Conservation (phyloP, 306 rosid genomes). For the Sesbania bispinosa region DNA sequence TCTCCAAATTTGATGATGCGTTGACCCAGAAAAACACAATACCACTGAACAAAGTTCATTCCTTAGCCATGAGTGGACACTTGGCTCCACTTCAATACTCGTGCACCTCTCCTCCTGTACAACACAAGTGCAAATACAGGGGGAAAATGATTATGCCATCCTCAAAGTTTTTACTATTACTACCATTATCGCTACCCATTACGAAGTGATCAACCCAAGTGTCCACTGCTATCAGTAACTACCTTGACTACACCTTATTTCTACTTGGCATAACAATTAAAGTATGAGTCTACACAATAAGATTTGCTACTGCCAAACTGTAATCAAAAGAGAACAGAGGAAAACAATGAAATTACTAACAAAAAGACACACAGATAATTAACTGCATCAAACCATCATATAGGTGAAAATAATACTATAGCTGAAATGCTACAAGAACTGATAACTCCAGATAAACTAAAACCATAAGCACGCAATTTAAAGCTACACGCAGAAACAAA, state of each 20-base stretch:
- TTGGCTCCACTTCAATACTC: constrained; percentile 74
- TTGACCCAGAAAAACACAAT: constrained; percentile 56
- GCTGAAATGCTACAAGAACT: constrained; percentile 60
- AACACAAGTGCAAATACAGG: constrained; percentile 99
- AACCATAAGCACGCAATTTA: constrained; percentile 63
- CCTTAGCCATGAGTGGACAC: constrained; percentile 89
- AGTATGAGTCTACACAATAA: constrained; percentile 38
- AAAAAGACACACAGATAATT: constrained; percentile 30
- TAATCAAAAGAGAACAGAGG: background rate
- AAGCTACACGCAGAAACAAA: constrained; percentile 72
- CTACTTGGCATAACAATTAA: constrained; percentile 49
- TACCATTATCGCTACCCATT: constrained; percentile 86
- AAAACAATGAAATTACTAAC: constrained; percentile 15
- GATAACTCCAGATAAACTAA: constrained; percentile 53
- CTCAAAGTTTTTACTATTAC: constrained; percentile 91
- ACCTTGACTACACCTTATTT: constrained; percentile 59
- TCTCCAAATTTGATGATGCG: constrained; percentile 47
- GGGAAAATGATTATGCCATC: constrained; percentile 99
- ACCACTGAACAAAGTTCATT: constrained; percentile 47
- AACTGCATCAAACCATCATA: constrained; percentile 61
- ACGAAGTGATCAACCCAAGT: constrained; percentile 67
- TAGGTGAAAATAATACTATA: constrained; percentile 47
- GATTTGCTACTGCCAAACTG: constrained; percentile 31
- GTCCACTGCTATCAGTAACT: constrained; percentile 78
- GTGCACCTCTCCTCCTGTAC: constrained; percentile 97